phyloP scores from a whole-genome alignment of 495 filamentous ascomycete species.

The Rhypophila decipiens region DNA sequence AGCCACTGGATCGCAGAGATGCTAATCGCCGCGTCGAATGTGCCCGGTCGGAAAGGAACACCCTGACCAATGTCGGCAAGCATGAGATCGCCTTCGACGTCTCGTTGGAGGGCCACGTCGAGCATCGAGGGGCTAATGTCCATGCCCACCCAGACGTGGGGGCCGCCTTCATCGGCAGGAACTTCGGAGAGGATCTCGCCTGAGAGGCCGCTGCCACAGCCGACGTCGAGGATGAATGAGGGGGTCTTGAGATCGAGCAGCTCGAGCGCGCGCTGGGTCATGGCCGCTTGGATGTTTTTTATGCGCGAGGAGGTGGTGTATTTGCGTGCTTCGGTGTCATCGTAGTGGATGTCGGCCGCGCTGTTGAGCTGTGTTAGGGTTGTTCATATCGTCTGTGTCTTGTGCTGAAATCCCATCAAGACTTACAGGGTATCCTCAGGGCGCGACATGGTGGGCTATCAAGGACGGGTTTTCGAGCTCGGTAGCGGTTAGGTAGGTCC shows the following conservation, averaged over 20 bases:
- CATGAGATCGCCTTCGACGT: constrained; percentile 86
- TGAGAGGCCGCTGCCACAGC: constrained; percentile 90
- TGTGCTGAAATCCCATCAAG: not conserved
- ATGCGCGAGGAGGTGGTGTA: constrained; percentile 98
- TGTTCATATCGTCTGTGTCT: constrained; percentile 8
- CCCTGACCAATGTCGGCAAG: constrained; percentile 94
- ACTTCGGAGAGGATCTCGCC: constrained; percentile 81
- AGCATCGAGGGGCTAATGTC: constrained; percentile 93
- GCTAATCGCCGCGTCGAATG: constrained; percentile 90
- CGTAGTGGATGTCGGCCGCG: constrained; percentile 92
- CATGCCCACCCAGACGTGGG: constrained; percentile 92
- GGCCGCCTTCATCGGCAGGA: constrained; percentile 61
- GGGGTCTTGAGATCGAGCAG: constrained; percentile 77
- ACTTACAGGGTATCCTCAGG: constrained; percentile 87
- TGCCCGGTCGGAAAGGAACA: constrained; percentile 84
- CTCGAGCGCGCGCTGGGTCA: constrained; percentile 88
- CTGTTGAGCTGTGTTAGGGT: constrained; percentile 37
- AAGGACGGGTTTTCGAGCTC: not conserved
- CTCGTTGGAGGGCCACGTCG: constrained; percentile 81
- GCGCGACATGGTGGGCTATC: constrained; percentile 72
- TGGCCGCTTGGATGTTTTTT: constrained; percentile 84
- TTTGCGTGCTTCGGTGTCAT: constrained; percentile 88
- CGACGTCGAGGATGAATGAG: constrained; percentile 86
- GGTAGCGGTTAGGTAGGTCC: not conserved
- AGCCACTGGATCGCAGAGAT: constrained; percentile 97